Conservation (phyloP, 192 early-diverging fungal genomes). For the Chytriomyces sp. region DNA sequence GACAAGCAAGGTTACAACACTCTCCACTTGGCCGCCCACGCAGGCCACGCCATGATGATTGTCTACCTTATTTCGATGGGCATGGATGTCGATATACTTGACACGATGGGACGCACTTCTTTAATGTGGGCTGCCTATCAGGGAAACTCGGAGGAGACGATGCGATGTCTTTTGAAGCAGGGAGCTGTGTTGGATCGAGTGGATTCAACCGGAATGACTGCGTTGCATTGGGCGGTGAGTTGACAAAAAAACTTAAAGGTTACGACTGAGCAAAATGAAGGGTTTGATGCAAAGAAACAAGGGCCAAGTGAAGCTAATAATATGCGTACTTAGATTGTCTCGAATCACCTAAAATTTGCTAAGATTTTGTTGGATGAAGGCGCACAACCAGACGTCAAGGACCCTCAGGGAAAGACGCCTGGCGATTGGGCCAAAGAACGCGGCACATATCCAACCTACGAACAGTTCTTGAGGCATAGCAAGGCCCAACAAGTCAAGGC, state of each 20-base stretch:
- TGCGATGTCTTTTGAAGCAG: slow-evolving; percentile 69
- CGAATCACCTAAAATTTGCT: slow-evolving; percentile 52
- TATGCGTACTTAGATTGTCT: slow-evolving; percentile 41
- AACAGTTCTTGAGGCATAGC: slow-evolving; percentile 32
- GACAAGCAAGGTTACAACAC: slow-evolving; percentile 90
- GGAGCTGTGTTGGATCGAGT: slow-evolving; percentile 69
- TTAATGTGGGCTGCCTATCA: slow-evolving; percentile 97
- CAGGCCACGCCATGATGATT: slow-evolving; percentile 74
- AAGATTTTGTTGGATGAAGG: slow-evolving; percentile 75
- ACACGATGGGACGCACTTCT: slow-evolving; percentile 79
- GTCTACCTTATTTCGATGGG: slow-evolving; percentile 72
- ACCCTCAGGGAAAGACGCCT: slow-evolving; percentile 78
- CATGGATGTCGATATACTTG: slow-evolving; percentile 72
- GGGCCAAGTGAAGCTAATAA: too few species aligned
- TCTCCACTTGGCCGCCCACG: slow-evolving; percentile 87
- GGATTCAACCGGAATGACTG: slow-evolving; percentile 76
- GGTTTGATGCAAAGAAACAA: too few species aligned
- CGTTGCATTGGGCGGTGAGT: slow-evolving; percentile 90
- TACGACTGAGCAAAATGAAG: too few species aligned
- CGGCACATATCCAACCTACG: slow-evolving; percentile 40
- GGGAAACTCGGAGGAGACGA: slow-evolving; percentile 68
- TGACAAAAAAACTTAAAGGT: too few species aligned
- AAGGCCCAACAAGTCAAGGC: neutral
- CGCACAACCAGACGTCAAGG: slow-evolving; percentile 64
- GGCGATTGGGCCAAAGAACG: slow-evolving; percentile 78